Conservation (phyloP, 768 basidiomycete species). For the Boletus rufocinnamomeus region DNA sequence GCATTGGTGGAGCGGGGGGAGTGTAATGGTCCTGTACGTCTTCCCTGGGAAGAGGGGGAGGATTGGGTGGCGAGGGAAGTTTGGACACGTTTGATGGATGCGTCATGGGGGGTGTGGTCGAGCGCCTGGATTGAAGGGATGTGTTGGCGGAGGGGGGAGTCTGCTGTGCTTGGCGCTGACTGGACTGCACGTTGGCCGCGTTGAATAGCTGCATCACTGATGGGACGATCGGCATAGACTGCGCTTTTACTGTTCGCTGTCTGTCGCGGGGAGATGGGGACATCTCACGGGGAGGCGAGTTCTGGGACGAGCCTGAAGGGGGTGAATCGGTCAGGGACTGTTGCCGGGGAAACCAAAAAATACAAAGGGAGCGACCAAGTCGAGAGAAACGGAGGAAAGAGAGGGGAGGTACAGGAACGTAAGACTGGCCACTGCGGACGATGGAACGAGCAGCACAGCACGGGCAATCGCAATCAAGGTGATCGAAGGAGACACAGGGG, state of each 20-base stretch:
- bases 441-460: neutral
- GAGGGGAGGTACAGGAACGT: neutral
- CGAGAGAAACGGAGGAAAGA: neutral
- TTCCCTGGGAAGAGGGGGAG: neutral
- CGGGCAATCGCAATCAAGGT: neutral
- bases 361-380: neutral
- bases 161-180: slow-evolving; percentile 41
- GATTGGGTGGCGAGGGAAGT: slow-evolving; percentile 29
- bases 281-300: slow-evolving; percentile 42
- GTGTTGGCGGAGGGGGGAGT: slow-evolving; percentile 37
- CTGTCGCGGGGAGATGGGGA: slow-evolving; percentile 48
- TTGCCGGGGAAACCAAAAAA: neutral
- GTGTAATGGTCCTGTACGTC: slow-evolving; percentile 44
- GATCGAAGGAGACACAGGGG: neutral
- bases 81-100: slow-evolving; percentile 37
- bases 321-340: slow-evolving; percentile 5
- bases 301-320: slow-evolving; percentile 28
- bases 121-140: slow-evolving; percentile 38
- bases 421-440: neutral
- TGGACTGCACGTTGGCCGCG: slow-evolving; percentile 36
- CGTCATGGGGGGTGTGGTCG: slow-evolving; percentile 36
- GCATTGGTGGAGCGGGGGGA: slow-evolving; percentile 42
- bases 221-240: slow-evolving; percentile 65
- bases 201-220: slow-evolving; percentile 54
- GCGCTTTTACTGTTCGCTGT: slow-evolving; percentile 56